Conservation (phyloP, 441 rosid species). For the Daphne laureola region DNA sequence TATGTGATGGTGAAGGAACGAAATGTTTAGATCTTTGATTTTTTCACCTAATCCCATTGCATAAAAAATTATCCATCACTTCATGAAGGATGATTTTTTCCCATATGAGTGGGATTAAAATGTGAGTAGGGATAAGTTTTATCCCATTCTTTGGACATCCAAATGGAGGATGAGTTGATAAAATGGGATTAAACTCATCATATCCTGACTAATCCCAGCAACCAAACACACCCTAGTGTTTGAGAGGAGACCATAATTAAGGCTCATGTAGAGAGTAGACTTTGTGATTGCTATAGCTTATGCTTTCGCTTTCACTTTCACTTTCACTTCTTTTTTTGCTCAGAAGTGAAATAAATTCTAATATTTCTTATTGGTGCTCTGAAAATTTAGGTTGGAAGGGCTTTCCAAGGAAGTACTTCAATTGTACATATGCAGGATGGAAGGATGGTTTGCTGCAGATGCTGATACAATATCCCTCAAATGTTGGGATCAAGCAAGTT, state of each 20-base stretch:
- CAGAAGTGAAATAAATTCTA: neutral
- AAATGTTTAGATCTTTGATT: too few species aligned
- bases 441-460: slow-evolving; percentile 99
- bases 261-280: slow-evolving; percentile 28
- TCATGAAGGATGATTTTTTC: too few species aligned
- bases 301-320: slow-evolving; percentile 3
- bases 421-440: slow-evolving; percentile 97
- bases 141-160: too few species aligned
- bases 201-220: too few species aligned
- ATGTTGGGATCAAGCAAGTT: slow-evolving; percentile 78
- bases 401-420: slow-evolving; percentile 81
- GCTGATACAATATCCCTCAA: slow-evolving; percentile 83
- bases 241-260: slow-evolving; percentile 71
- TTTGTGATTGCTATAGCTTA: neutral
- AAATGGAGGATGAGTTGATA: too few species aligned
- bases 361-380: slow-evolving; percentile 9
- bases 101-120: too few species aligned
- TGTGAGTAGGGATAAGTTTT: too few species aligned
- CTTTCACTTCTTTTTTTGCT: slow-evolving; percentile 1
- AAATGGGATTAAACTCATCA: too few species aligned
- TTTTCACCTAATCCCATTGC: too few species aligned
- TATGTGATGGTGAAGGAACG: too few species aligned
- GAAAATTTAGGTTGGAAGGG: slow-evolving; percentile 63
- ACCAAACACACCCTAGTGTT: slow-evolving; percentile 36
- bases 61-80: too few species aligned